phyloP scores from a whole-genome alignment of 208 protist species.

The Trypanosoma conorhini region DNA sequence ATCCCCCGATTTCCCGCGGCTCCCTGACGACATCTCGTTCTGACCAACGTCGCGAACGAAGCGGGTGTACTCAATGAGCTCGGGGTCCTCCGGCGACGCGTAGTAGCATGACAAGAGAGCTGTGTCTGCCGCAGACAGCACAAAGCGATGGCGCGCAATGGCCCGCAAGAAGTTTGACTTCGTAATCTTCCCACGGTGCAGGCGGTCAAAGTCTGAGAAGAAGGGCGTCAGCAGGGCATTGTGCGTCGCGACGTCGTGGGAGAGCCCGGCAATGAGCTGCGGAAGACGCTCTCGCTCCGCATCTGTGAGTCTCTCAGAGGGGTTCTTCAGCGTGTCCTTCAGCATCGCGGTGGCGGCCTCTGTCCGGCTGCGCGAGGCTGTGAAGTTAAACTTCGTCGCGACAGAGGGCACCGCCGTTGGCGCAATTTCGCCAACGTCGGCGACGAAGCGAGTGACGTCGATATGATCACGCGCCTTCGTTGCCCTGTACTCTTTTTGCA shows the following conservation, averaged over 20 bases:
- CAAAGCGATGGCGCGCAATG: constrained; percentile 65
- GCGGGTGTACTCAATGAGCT: constrained; percentile 59
- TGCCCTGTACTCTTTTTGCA: constrained; percentile 48
- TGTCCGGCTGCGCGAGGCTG: background rate
- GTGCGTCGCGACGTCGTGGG: constrained; percentile 60
- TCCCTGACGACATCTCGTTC: constrained; percentile 32
- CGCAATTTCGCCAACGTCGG: constrained; percentile 41
- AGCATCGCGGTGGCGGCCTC: constrained; percentile 1
- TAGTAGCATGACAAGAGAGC: constrained; percentile 48
- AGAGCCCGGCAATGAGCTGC: constrained; percentile 43
- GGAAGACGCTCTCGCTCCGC: constrained; percentile 29
- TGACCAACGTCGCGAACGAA: constrained; percentile 71
- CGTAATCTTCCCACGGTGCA: constrained; percentile 69
- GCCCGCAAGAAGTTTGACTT: constrained; percentile 62
- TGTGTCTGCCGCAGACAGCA: constrained; percentile 43
- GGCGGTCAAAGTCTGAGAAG: constrained; percentile 86
- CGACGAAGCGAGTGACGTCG: constrained; percentile 41
- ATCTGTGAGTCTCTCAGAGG: constrained; percentile 26
- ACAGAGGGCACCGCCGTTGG: constrained; percentile 24
- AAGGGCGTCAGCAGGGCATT: constrained; percentile 78
- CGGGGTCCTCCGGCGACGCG: constrained; percentile 37
- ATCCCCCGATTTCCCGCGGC: background rate
- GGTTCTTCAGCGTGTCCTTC: constrained; percentile 4
- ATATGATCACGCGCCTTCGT: constrained; percentile 31
- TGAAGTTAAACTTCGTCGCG: constrained; percentile 24